Conservation (phyloP, 768 basidiomycete genomes). For the Mycena rebaudengoi region DNA sequence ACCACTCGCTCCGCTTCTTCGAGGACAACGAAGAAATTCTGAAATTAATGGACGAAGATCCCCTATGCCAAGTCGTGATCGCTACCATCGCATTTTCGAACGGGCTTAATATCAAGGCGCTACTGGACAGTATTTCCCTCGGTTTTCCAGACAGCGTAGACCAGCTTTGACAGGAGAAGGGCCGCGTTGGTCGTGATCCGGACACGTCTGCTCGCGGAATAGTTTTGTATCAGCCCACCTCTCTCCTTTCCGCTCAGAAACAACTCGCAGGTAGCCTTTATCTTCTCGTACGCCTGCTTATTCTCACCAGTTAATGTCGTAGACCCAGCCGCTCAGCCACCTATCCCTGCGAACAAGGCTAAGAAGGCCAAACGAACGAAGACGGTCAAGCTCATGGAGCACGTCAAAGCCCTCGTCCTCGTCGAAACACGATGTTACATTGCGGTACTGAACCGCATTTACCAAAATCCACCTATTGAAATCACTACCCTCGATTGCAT, state of each 20-base stretch:
- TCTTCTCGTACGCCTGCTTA: too few relatives aligned
- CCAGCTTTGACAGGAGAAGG: neutral
- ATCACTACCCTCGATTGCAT: conserved; percentile 14
- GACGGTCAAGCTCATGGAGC: neutral
- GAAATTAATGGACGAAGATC: neutral
- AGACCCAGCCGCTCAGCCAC: too few relatives aligned
- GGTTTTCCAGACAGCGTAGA: neutral
- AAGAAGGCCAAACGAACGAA: too few relatives aligned
- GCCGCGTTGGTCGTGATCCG: neutral
- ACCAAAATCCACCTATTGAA: conserved; percentile 4
- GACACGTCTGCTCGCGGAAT: neutral
- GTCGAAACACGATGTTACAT: neutral
- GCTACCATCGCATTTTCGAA: conserved; percentile 2
- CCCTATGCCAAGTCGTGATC: neutral
- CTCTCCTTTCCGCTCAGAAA: neutral
- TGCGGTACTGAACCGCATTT: neutral
- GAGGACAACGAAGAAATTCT: conserved; percentile 6
- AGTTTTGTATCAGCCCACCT: neutral
- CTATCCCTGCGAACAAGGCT: too few relatives aligned
- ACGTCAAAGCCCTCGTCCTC: neutral
- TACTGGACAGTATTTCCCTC: neutral
- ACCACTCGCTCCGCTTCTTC: neutral
- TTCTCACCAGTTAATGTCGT: too few relatives aligned
- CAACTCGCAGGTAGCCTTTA: neutral
- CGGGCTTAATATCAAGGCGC: neutral